Evolutionary conservation across 2,329 filamentous ascomycete genomes (phyloP).

Genomic region (Nakataea oryzae): DNA sequence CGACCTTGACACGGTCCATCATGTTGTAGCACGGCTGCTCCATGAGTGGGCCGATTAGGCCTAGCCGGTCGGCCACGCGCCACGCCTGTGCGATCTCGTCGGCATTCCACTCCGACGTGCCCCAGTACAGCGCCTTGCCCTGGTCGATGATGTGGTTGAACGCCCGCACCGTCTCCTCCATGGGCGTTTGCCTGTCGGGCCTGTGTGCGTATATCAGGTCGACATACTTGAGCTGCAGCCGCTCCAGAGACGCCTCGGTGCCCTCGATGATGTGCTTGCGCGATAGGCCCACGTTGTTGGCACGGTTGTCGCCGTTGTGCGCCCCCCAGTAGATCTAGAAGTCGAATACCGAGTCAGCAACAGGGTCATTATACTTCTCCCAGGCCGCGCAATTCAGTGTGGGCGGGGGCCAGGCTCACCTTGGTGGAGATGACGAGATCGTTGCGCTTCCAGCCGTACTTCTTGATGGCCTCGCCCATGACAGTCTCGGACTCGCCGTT

Average conservation of each 20-base stretch:
- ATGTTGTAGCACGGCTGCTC: constrained; percentile 63
- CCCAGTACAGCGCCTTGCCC: constrained; percentile 63
- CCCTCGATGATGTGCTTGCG: constrained; percentile 54
- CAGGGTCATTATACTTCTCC: neutral
- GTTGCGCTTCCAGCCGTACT: constrained; percentile 49
- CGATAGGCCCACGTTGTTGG: constrained; percentile 50
- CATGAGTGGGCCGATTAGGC: constrained; percentile 51
- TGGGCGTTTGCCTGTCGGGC: constrained; percentile 56
- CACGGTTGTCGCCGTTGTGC: constrained; percentile 47
- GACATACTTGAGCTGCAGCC: constrained; percentile 49
- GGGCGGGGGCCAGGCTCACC: constrained; percentile 17
- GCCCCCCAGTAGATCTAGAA: constrained; percentile 54
- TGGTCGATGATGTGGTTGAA: constrained; percentile 62
- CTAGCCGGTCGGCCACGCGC: constrained; percentile 46
- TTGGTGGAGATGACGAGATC: constrained; percentile 51
- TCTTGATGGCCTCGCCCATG: constrained; percentile 52
- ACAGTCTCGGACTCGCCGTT: constrained; percentile 53
- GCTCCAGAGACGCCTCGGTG: constrained; percentile 43
- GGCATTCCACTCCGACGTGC: constrained; percentile 61
- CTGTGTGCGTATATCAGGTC: constrained; percentile 63
- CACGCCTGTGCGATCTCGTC: constrained; percentile 56
- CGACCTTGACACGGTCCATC: constrained; percentile 44
- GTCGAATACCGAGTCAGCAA: neutral
- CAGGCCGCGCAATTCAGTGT: too few species aligned
- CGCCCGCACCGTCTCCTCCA: constrained; percentile 60